Evolutionary conservation across 2,329 filamentous ascomycete species (phyloP).

Genomic region (Xylaria digitata): DNA sequence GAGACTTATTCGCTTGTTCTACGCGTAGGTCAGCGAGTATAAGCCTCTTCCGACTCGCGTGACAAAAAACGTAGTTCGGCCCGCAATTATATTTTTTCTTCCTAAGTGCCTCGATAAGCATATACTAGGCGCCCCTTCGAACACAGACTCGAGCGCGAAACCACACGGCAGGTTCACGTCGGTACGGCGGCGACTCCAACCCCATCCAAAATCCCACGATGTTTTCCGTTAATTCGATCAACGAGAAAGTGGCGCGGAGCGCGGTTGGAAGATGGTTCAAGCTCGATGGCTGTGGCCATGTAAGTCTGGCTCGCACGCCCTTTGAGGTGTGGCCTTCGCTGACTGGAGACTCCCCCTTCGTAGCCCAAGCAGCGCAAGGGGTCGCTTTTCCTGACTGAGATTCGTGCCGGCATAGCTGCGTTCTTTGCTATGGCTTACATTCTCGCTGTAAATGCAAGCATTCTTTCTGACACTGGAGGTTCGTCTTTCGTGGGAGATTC

Average conservation of each 20-base stretch:
- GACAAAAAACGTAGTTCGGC: slow-evolving; percentile 24
- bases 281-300: slow-evolving; percentile 84
- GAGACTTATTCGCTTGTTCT: slow-evolving; percentile 16
- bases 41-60: slow-evolving; percentile 22
- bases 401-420: slow-evolving; percentile 83
- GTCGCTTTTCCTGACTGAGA: slow-evolving; percentile 83
- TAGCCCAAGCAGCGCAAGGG: slow-evolving; percentile 76
- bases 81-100: slow-evolving; percentile 18
- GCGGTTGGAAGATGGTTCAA: slow-evolving; percentile 79
- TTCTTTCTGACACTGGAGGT: slow-evolving; percentile 49
- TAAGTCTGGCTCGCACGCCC: slow-evolving; percentile 58
- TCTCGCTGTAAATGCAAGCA: slow-evolving; percentile 49
- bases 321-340: slow-evolving; percentile 37
- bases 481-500: slow-evolving; percentile 56
- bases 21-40: slow-evolving; percentile 6
- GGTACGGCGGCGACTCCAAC: slow-evolving; percentile 23
- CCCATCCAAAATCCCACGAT: slow-evolving; percentile 10
- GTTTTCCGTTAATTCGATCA: slow-evolving; percentile 29
- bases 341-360: slow-evolving; percentile 49
- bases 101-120: background rate
- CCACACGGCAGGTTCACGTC: slow-evolving; percentile 26
- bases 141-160: slow-evolving; percentile 18
- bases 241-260: slow-evolving; percentile 62
- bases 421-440: slow-evolving; percentile 74
- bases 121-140: slow-evolving; percentile 1